Evolutionary conservation across 83 land plant species (phyloP), one percentile per base, ranked within the genome.

Genomic region (Larix sibirica): DNA sequence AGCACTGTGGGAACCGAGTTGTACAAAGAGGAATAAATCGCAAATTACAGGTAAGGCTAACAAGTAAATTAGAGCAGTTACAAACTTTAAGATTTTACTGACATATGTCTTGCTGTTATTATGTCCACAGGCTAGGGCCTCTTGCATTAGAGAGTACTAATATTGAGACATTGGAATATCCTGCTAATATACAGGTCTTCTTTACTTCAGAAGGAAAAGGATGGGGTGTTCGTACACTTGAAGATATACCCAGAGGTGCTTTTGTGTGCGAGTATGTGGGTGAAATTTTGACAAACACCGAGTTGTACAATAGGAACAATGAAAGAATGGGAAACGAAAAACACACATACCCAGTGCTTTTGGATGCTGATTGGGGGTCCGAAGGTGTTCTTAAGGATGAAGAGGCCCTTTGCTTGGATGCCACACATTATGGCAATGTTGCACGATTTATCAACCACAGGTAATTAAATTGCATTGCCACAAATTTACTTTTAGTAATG

Each of bases 181-280:
- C 68, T 4, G n/a, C 2, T 6, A 18, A 9, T 56, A 56, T 68
- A 81, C 88, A 95, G 98, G 92, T 95, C 38, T 96, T 96, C 76
- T 90, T 85, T 50, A 91, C 97, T 4, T 66, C 89, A 24, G 88
- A 88, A 69, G 95, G 89, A n/a, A 98, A 98, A 82, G 99, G 99
- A 9, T 98, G 99, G 99, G 99, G 99, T 36, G 71, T 98, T 10
- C 87, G 95, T 36, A 91, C 97, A 0, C 88, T 93, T 9, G 97
- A 96, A 69, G 89, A 89, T 17, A 69, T 98, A 44, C 99, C 97
- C 28, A 89, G 89, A 80, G 99, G 99, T 68, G 82, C 97, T 2
- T 98, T 98, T 89, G 95, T 98, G 3, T 98, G 99, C 83, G 99
- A 98, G 81, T 98, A 91, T 90, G 97, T 89, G 69, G 99, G 99